These are phyloP conservation scores for Leptodermis oblonga DNA, from an alignment of 257 asterid species.

Conservation along the genomic window DNA sequence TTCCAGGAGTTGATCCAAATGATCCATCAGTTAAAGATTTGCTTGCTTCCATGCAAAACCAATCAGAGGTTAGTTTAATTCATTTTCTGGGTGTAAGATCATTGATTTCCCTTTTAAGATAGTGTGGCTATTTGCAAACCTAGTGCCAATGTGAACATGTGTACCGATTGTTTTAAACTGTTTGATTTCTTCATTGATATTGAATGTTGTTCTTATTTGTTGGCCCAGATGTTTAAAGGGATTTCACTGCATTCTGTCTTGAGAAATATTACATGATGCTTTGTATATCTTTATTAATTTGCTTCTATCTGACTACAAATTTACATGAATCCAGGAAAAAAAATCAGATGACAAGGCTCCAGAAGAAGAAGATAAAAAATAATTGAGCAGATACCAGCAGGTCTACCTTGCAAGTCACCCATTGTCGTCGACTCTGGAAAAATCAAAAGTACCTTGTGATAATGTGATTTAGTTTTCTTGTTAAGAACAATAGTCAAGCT, in stretches of 20 bases:
- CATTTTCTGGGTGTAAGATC: neutral
- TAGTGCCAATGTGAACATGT: neutral
- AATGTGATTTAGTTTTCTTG: neutral
- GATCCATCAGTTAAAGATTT: slow-evolving; percentile 86
- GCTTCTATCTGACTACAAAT: neutral
- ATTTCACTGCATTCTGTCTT: neutral
- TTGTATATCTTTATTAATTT: neutral
- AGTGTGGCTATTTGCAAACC: neutral
- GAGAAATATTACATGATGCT: neutral
- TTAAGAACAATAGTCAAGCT: neutral
- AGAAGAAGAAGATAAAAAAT: slow-evolving; percentile 69
- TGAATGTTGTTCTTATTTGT: neutral
- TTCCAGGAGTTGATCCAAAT: slow-evolving; percentile 98
- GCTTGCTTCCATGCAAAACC: slow-evolving; percentile 90
- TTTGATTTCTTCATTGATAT: neutral
- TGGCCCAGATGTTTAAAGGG: neutral
- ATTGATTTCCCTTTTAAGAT: neutral
- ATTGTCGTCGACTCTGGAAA: neutral
- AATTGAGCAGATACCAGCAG: slow-evolving; percentile 16
- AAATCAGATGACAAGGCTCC: slow-evolving; percentile 61
- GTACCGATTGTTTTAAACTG: neutral
- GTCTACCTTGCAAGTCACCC: slow-evolving; percentile 1
- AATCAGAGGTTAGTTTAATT: slow-evolving; percentile 74
- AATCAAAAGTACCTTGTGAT: neutral
- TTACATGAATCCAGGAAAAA: slow-evolving; percentile 33